Conservation (phyloP, 176 grass and related monocot genomes). For the Musa schizocarpa region DNA sequence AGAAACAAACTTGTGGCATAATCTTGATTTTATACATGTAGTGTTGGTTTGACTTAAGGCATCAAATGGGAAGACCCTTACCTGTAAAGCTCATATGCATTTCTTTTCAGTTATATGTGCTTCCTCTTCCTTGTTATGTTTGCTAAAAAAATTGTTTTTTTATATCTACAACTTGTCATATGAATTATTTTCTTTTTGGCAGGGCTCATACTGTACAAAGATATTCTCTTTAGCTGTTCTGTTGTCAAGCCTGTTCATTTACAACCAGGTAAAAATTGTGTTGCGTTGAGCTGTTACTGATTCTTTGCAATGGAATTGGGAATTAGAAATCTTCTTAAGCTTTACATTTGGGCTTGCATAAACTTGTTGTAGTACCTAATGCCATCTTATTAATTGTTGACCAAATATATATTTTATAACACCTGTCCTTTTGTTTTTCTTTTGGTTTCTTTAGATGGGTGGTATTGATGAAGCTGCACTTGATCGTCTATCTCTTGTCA, state of each 20-base stretch:
- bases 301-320: no score
- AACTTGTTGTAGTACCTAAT: background rate
- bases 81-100: background rate
- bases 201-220: constrained; percentile 96
- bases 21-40: background rate
- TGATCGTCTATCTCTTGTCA: constrained; percentile 89
- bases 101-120: background rate
- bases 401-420: background rate
- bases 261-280: constrained; percentile 70
- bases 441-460: constrained; percentile 55
- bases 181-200: constrained; percentile 18
- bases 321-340: no score
- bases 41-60: background rate
- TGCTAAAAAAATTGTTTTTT: background rate
- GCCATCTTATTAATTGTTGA: background rate
- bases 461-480: constrained; percentile 95
- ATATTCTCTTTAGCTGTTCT: constrained; percentile 96
- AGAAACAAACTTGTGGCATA: background rate
- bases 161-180: background rate
- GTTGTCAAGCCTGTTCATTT: constrained; percentile 97
- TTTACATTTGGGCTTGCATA: background rate
- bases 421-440: background rate
- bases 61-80: background rate
- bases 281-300: background rate
- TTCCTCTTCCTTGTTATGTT: background rate